Base-by-base conservation (phyloP, 768 basidiomycete species). In the Serendipita indica region DNA sequence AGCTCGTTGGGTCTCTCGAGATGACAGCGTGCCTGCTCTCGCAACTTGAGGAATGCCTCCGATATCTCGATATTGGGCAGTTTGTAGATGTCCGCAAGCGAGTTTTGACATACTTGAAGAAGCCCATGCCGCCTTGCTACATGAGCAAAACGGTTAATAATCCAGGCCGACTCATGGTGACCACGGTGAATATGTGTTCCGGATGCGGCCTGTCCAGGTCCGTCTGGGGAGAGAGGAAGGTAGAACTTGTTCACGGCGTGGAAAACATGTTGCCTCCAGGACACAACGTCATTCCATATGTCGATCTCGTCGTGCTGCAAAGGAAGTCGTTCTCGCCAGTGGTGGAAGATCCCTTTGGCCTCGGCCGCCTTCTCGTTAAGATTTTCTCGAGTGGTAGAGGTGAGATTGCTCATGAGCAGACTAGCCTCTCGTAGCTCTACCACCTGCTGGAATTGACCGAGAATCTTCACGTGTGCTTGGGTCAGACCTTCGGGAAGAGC, bases 31-130 rank as follows among this genome's bases (percentile, higher is more conserved):
- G 96, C 96, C 71, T 99, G 96, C 69, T 99, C 96, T 49, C 96
- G 83, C 30, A 99, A 80, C 70, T 99, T 99, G 60, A 99, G 75
- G 76, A 99, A 99, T 0, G 96, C 96, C 69, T 99, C 96, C 2
- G 96, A 94, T 61, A 99, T 99, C 72, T 99, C 96, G 70, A 99
- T 99, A 68, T 99, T 99, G 20, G 96, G 96, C 18, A 99, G 75
- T 0, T 91, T 93, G 71, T 99, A 99, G 63, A 99, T 99, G 72
- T 92, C 97, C 69, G 86, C 92, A 66, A 99, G 76, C 1, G 88
- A 87, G 3, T 79, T 88, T 72, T 89, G 90, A 74, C 96, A 98
- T 37, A 96, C 96, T 49, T 99, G 96, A 43, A 93, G 77, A 4
- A 99, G 78, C 62, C 93, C 88, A 67, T 99, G 96, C 71, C 98